phyloP scores from a whole-genome alignment of 306 rosid species.

The Prunus fruticosa region DNA sequence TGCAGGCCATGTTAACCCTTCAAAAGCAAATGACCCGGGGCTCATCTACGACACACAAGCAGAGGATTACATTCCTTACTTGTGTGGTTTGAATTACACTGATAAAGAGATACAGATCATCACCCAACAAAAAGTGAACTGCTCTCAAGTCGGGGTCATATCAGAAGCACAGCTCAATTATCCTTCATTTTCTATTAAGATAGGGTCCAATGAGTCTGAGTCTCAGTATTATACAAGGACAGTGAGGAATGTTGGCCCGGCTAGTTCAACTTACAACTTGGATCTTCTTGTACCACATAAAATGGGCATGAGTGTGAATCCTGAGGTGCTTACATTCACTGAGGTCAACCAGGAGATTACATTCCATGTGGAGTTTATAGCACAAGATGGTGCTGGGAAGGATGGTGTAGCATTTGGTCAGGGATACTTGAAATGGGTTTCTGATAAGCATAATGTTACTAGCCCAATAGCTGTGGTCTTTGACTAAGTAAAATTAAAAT shows the following conservation, averaged over 20 bases:
- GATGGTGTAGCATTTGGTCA: conserved; percentile 27
- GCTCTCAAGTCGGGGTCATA: conserved; percentile 27
- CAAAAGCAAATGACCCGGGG: conserved; percentile 33
- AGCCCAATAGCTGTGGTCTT: conserved; percentile 36
- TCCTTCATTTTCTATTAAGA: conserved; percentile 40
- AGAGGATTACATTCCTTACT: conserved; percentile 48
- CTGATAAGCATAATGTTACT: conserved; percentile 38
- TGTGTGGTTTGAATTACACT: conserved; percentile 58
- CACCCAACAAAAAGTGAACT: conserved; percentile 24
- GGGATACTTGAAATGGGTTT: conserved; percentile 50
- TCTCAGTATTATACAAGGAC: conserved; percentile 42
- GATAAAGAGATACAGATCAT: conserved; percentile 33
- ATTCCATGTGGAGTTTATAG: conserved; percentile 26
- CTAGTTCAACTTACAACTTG: conserved; percentile 29
- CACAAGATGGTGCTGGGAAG: not conserved
- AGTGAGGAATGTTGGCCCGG: conserved; percentile 43
- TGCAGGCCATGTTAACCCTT: conserved; percentile 59
- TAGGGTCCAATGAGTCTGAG: conserved; percentile 18
- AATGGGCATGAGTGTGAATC: conserved; percentile 18
- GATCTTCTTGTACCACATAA: conserved; percentile 14
- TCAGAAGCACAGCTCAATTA: conserved; percentile 45
- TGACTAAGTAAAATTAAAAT: not conserved
- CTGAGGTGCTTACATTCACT: conserved; percentile 30
- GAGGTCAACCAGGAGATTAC: conserved; percentile 38
- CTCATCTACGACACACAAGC: conserved; percentile 46